Evolutionary conservation across 139 green algal species (phyloP).

Genomic region (Closterium sp.): DNA sequence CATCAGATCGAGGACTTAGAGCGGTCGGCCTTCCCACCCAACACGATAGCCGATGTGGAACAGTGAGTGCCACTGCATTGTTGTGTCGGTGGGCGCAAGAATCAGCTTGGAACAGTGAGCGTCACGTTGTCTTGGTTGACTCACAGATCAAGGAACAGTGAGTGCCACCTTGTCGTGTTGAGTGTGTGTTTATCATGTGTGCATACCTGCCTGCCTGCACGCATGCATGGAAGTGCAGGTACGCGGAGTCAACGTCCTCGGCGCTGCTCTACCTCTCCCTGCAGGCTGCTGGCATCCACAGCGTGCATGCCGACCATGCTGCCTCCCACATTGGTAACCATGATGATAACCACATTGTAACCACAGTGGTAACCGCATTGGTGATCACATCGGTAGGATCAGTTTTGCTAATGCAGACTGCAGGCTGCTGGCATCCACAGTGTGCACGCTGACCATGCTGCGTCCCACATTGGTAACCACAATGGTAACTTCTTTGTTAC

Average conservation of each 20-base stretch:
- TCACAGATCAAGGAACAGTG: too few species aligned
- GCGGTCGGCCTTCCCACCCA: slow-evolving; percentile 4
- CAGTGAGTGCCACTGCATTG: neutral
- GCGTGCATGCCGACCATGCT: slow-evolving; percentile 46
- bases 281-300: slow-evolving; percentile 26
- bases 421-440: slow-evolving; percentile 25
- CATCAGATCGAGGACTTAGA: slow-evolving; percentile 36
- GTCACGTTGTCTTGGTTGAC: too few species aligned
- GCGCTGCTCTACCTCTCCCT: slow-evolving; percentile 44
- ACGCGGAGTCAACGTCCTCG: slow-evolving; percentile 43
- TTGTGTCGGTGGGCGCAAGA: too few species aligned
- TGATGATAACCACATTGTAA: too few species aligned
- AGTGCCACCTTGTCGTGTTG: too few species aligned
- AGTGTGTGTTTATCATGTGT: neutral
- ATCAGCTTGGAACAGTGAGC: too few species aligned
- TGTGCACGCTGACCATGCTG: slow-evolving; percentile 44
- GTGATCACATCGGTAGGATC: too few species aligned
- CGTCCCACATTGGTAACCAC: slow-evolving; percentile 38
- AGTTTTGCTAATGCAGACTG: neutral
- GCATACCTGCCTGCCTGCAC: neutral
- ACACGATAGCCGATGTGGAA: neutral
- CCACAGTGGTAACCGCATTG: too few species aligned
- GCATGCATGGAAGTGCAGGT: slow-evolving; percentile 17
- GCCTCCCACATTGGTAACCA: slow-evolving; percentile 46
- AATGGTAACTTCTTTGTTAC: too few species aligned